A percentile compares a stretch with the other conserved stretches of the same genome.
phyloP scores from a whole-genome alignment of 2,329 filamentous ascomycete species.

The Madurella fahalii region DNA sequence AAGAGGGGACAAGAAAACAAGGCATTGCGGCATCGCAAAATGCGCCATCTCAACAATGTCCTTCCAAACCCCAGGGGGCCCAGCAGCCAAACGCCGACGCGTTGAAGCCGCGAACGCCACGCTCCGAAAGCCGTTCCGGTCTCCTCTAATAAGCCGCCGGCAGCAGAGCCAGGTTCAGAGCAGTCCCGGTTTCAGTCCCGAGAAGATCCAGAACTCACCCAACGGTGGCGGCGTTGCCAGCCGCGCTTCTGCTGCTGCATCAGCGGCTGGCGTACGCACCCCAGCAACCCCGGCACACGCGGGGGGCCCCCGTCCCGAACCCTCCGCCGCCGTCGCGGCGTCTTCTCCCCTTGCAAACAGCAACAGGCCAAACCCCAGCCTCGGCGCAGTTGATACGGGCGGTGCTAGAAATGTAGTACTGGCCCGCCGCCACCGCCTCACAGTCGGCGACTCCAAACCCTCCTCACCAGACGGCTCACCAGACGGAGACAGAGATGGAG shows the following conservation, averaged over 20 bases:
- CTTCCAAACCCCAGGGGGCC: slow-evolving; percentile 38
- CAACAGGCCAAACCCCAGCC: too few species aligned
- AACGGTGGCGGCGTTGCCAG: not conserved
- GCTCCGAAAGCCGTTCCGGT: slow-evolving; percentile 68
- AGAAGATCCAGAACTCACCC: not conserved
- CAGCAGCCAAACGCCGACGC: slow-evolving; percentile 58
- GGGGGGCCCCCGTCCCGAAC: not conserved
- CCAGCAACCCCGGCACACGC: not conserved
- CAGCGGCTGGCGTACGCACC: not conserved
- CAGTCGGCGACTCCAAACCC: too few species aligned
- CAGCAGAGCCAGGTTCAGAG: not conserved
- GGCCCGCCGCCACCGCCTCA: too few species aligned
- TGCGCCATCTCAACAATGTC: slow-evolving; percentile 20
- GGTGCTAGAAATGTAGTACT: too few species aligned
- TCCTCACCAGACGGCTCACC: too few species aligned
- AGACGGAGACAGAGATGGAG: too few species aligned
- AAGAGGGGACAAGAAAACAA: not conserved
- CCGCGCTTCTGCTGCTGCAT: not conserved
- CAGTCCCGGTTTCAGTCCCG: not conserved
- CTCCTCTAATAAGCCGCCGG: slow-evolving; percentile 41
- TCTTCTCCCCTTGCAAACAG: too few species aligned
- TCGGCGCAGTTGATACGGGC: too few species aligned
- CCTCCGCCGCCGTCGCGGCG: too few species aligned
- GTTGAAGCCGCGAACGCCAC: slow-evolving; percentile 54
- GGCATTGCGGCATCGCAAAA: not conserved